A percentile compares a stretch with the other conserved stretches of the same genome.
phyloP scores from a whole-genome alignment of 2,329 filamentous ascomycete species.

The Triangularia verruculosa region DNA sequence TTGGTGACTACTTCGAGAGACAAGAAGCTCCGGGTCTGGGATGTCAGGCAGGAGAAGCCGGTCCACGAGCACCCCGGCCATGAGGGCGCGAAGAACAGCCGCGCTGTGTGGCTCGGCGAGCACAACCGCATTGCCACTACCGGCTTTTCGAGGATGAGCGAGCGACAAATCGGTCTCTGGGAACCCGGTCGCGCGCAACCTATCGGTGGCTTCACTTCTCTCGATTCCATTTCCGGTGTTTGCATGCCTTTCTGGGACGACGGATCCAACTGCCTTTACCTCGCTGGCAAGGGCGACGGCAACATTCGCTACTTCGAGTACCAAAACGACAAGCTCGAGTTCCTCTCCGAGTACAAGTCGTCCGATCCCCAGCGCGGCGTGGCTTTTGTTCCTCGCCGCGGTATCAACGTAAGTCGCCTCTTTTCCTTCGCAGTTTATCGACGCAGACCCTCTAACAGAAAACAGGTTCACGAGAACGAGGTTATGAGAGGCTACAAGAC shows the following conservation, averaged over 20 bases:
- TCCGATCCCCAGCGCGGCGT: constrained; percentile 89
- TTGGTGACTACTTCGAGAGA: constrained; percentile 92
- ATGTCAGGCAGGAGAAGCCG: constrained; percentile 87
- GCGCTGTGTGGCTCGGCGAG: constrained; percentile 95
- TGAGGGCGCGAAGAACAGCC: constrained; percentile 93
- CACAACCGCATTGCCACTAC: constrained; percentile 94
- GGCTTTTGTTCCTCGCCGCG: constrained; percentile 90
- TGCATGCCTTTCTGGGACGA: constrained; percentile 99
- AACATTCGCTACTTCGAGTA: constrained; percentile 99
- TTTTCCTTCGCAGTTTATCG: neutral
- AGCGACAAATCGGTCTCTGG: constrained; percentile 93
- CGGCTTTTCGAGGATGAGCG: constrained; percentile 97
- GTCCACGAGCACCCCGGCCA: constrained; percentile 84
- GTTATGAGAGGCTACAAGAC: constrained; percentile 96
- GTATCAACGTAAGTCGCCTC: constrained; percentile 65
- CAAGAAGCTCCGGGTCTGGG: constrained; percentile 98
- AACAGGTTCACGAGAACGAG: constrained; percentile 80
- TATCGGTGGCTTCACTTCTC: constrained; percentile 81
- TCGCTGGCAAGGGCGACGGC: constrained; percentile 96
- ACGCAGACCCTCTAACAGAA: neutral
- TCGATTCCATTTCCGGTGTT: constrained; percentile 95
- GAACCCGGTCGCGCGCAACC: constrained; percentile 84
- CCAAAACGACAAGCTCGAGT: constrained; percentile 98
- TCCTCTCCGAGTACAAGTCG: constrained; percentile 96
- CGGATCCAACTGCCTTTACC: constrained; percentile 88